Base-by-base conservation (phyloP, 805 yeast genomes). In the Geotrichum ghanense region DNA sequence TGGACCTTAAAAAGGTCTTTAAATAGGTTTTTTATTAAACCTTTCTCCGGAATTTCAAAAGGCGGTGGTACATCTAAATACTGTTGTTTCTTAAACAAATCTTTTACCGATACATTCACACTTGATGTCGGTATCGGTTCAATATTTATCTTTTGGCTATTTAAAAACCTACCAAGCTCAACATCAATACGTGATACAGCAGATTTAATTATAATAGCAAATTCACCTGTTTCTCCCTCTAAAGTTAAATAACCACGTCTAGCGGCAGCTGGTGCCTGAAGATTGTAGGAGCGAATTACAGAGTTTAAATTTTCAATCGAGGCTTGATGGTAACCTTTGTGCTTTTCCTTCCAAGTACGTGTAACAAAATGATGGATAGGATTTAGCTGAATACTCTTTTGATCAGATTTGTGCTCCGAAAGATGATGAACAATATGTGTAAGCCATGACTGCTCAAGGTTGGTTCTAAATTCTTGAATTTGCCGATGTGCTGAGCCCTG, bases 251-350 rank as follows among this genome's bases (percentile, higher is more conserved):
- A 79, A n/a, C 76, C 61, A 49, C 71, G 73, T 44, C 81, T 78
- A 0, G 83, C 76, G 0, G 79, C 64, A 43, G 72, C 51, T 0
- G 85, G 85, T 0, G 85, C 83, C 52, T 78, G 83, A 14, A 79
- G 53, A 52, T 79, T 79, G 53, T 79, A 79, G 0, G 79, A 74
- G 12, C 84, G 61, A 9, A 79, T 65, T 2, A 66, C 64, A 49
- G 68, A 73, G 55, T 79, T 79, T 41, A 78, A 53, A 5, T 62
- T 49, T 2, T 56, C 55, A 2, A 79, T 52, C 42, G 67, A 62
- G 1, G 63, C 50, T 0, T 61, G 59, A 31, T 69, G 62, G 45
- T 63, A 69, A 21, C 49, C 46, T 12, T 48, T 46, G 23, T 70
- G 63, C 2, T 55, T 54, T 1, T 26, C 19, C 43, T 66, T 65